Percentiles rank a stretch among this genome's conserved stretches.
These are phyloP conservation scores for Cladosporium sp. DNA, from an alignment of 2,329 filamentous ascomycete genomes.

Conservation along the genomic window DNA sequence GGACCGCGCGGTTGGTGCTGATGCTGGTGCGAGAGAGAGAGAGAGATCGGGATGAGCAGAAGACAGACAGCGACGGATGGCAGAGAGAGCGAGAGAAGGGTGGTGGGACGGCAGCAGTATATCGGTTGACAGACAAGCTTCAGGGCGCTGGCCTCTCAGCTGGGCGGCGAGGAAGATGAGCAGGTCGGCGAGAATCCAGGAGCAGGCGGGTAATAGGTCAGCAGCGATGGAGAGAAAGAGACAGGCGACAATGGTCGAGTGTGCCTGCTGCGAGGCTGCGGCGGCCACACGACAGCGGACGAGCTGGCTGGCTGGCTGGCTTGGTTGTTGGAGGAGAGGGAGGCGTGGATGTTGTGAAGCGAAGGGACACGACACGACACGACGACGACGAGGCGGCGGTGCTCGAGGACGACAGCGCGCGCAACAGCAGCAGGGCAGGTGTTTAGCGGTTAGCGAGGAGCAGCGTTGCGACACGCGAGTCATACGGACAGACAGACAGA, in stretches of 20 bases:
- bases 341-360: slow-evolving; percentile 8
- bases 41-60: not conserved
- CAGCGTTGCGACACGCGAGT: slow-evolving; percentile 4
- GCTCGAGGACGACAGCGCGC: not conserved
- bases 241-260: not conserved
- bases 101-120: not conserved
- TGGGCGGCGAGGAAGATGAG: slow-evolving; percentile 7
- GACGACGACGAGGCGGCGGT: not conserved
- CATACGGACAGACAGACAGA: not conserved
- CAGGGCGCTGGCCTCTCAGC: slow-evolving; percentile 6
- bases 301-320: not conserved
- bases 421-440: slow-evolving; percentile 1
- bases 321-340: not conserved
- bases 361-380: not conserved
- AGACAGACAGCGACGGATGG: not conserved
- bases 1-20: slow-evolving; percentile 2
- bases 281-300: slow-evolving; percentile 1
- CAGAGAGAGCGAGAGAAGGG: not conserved
- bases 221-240: not conserved
- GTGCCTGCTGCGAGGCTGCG: slow-evolving; percentile 1
- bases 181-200: slow-evolving; percentile 6
- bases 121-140: slow-evolving; percentile 1
- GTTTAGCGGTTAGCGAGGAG: not conserved
- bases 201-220: not conserved
- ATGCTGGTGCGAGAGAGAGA: not conserved